Evolutionary conservation across 1,284 basidiomycete species (phyloP).

Genomic region (Apiotrichum porosum): DNA sequence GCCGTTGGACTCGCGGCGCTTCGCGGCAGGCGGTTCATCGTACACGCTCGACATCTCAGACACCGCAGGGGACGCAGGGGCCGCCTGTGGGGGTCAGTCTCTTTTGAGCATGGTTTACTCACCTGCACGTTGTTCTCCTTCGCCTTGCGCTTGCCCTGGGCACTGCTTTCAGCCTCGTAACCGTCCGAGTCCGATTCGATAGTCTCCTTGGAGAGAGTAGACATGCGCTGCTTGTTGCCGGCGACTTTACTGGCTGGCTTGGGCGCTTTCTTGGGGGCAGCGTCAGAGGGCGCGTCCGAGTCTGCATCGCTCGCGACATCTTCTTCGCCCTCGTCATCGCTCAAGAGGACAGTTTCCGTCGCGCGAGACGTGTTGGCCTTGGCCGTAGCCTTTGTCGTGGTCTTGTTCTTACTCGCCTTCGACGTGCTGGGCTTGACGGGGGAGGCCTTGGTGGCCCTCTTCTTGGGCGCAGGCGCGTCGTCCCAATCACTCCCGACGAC

Average conservation of each 20-base stretch:
- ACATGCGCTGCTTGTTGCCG: background rate
- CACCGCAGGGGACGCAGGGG: background rate
- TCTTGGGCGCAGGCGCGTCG: background rate
- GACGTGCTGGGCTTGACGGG: no score
- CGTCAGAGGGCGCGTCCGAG: no score
- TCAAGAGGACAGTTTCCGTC: background rate
- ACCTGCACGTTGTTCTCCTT: background rate
- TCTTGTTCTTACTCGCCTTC: slow-evolving; percentile 1
- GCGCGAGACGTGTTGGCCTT: background rate
- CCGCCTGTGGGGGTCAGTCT: background rate
- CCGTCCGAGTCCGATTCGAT: background rate
- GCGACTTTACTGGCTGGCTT: background rate
- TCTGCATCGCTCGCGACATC: background rate
- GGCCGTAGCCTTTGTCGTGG: background rate
- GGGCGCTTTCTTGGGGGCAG: background rate
- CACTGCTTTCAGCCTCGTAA: background rate
- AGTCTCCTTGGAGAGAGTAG: background rate
- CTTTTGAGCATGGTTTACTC: no score
- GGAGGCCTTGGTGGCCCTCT: background rate
- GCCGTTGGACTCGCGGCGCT: background rate
- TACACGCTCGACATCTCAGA: slow-evolving; percentile 17
- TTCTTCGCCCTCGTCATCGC: slow-evolving; percentile 1
- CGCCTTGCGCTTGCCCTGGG: background rate
- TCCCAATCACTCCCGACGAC: background rate
- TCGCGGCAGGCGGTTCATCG: slow-evolving; percentile 11